phyloP scores from a whole-genome alignment of 352 stramenopile species.

The Pythium phragmitis region DNA sequence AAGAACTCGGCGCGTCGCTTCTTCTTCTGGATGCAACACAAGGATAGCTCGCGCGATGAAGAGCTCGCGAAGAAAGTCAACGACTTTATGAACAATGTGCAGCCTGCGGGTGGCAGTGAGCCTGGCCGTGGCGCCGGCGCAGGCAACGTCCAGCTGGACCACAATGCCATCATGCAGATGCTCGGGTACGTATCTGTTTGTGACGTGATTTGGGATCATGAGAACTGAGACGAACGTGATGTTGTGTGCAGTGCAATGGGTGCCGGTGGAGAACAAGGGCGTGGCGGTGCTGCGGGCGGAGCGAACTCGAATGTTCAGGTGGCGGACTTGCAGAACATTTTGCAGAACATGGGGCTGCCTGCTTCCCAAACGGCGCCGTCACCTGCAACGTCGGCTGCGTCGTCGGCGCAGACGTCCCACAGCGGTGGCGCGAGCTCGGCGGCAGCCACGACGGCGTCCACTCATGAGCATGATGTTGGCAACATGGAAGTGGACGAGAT shows the following conservation, averaged over 20 bases:
- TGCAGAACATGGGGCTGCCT: constrained; percentile 87
- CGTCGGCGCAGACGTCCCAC: constrained; percentile 70
- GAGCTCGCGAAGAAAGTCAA: constrained; percentile 88
- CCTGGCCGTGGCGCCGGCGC: constrained; percentile 30
- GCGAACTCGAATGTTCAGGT: constrained; percentile 66
- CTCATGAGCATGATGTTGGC: constrained; percentile 75
- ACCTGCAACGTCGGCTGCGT: constrained; percentile 68
- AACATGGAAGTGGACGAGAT: constrained; percentile 87
- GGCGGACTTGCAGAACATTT: constrained; percentile 84
- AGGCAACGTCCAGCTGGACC: constrained; percentile 80
- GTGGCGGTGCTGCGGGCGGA: constrained; percentile 20
- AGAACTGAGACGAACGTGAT: background rate
- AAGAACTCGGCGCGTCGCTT: constrained; percentile 90
- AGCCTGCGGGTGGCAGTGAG: constrained; percentile 38
- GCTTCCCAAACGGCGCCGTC: constrained; percentile 66
- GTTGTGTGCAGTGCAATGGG: constrained; percentile 55
- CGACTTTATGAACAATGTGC: constrained; percentile 87
- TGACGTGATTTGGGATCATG: background rate
- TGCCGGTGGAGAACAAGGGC: constrained; percentile 64
- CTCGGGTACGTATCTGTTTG: constrained; percentile 45
- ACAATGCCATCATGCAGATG: constrained; percentile 92
- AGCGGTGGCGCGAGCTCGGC: constrained; percentile 66
- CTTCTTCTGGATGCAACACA: constrained; percentile 96
- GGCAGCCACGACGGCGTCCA: constrained; percentile 67
- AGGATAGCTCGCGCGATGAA: constrained; percentile 85